Percentiles rank a stretch among this genome's conserved stretches.
Conservation (phyloP, 1,139 yeast genomes). For the Nakaseomyces delphensis region DNA sequence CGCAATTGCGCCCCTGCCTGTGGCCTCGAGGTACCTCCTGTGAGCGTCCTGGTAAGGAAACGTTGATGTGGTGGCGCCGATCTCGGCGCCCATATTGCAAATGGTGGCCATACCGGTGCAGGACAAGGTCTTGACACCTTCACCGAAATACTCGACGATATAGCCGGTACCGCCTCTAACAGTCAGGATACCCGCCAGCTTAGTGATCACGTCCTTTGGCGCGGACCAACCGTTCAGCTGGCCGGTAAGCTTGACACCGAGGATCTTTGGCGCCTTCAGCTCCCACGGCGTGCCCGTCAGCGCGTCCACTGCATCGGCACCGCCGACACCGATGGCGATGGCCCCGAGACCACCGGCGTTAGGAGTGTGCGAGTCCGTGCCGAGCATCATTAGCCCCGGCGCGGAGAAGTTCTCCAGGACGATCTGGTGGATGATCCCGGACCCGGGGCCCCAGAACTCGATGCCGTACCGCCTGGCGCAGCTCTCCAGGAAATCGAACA, state of each 20-base stretch:
- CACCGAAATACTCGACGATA: constrained; percentile 92
- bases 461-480: constrained; percentile 91
- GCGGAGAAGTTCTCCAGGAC: constrained; percentile 91
- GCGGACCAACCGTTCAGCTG: constrained; percentile 83
- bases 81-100: constrained; percentile 99
- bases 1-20: constrained; percentile 75
- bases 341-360: constrained; percentile 98
- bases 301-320: constrained; percentile 98
- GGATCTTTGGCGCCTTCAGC: constrained; percentile 85
- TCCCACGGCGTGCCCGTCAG: constrained; percentile 99
- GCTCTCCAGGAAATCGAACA: constrained; percentile 81
- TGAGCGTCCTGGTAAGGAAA: constrained; percentile 94
- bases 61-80: constrained; percentile 94
- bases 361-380: constrained; percentile 96
- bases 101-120: constrained; percentile 99
- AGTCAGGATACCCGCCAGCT: constrained; percentile 80
- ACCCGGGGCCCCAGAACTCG: constrained; percentile 98
- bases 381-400: constrained; percentile 93
- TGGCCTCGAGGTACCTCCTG: constrained; percentile 67
- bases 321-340: constrained; percentile 96
- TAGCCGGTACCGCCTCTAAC: constrained; percentile 97
- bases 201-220: constrained; percentile 91
- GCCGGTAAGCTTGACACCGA: constrained; percentile 90
- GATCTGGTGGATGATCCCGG: constrained; percentile 96
- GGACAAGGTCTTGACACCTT: constrained; percentile 74